Conservation (phyloP, 352 stramenopile genomes). For the Achlya hypogyna region DNA sequence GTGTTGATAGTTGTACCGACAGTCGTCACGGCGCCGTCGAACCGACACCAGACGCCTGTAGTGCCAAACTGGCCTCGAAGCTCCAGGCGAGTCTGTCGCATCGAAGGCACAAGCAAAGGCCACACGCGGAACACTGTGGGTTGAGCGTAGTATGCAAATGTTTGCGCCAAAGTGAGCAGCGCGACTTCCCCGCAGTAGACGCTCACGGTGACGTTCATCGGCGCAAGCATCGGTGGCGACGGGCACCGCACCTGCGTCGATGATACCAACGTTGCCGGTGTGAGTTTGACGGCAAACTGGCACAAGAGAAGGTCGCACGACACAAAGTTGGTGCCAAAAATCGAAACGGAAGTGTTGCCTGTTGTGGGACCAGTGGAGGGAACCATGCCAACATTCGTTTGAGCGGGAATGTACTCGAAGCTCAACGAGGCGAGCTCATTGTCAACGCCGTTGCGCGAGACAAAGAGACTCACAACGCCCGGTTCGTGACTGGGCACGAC, state of each 20-base stretch:
- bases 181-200: slow-evolving; percentile 27
- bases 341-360: slow-evolving; percentile 28
- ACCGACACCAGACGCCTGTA: background rate
- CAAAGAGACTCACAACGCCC: slow-evolving; percentile 24
- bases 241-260: slow-evolving; percentile 22
- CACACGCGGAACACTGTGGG: background rate
- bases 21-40: background rate
- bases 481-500: slow-evolving; percentile 24
- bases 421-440: slow-evolving; percentile 25
- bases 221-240: slow-evolving; percentile 20
- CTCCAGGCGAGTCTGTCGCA: background rate
- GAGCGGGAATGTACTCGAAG: slow-evolving; percentile 27
- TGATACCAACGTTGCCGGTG: slow-evolving; percentile 16
- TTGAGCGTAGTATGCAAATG: slow-evolving; percentile 28
- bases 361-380: slow-evolving; percentile 25
- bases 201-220: slow-evolving; percentile 20
- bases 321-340: slow-evolving; percentile 17
- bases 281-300: slow-evolving; percentile 22
- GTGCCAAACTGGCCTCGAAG: background rate
- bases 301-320: slow-evolving; percentile 27
- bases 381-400: slow-evolving; percentile 14
- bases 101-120: background rate
- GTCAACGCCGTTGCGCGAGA: slow-evolving; percentile 53
- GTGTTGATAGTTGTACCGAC: background rate
- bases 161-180: slow-evolving; percentile 24